A percentile compares a stretch with the other conserved stretches of the same genome.
Evolutionary conservation across 2,329 filamentous ascomycete genomes (phyloP).

Genomic region (Scytalidium lignicola): DNA sequence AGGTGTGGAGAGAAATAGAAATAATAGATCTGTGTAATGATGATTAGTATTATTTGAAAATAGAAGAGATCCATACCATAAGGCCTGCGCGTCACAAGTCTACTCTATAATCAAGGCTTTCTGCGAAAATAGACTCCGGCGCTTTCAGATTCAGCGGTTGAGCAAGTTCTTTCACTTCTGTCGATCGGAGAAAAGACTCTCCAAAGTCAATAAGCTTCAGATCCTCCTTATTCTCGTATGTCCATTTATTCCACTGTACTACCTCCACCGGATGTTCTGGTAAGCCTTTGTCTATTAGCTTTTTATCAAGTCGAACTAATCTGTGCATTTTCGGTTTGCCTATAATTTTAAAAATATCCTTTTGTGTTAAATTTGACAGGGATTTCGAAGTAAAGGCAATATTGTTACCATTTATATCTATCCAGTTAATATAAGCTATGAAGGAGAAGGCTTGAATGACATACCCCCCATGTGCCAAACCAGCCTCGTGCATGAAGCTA

Average conservation of each 20-base stretch:
- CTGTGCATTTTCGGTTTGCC: slow-evolving; percentile 4
- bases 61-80: slow-evolving; percentile 5
- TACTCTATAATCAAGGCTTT: slow-evolving; percentile 17
- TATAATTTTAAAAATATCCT: slow-evolving; percentile 11
- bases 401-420: slow-evolving; percentile 26
- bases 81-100: slow-evolving; percentile 21
- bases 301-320: slow-evolving; percentile 6
- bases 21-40: slow-evolving; percentile 11
- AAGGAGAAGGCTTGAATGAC: slow-evolving; percentile 9
- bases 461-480: slow-evolving; percentile 26
- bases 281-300: slow-evolving; percentile 6
- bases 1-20: slow-evolving; percentile 6
- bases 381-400: slow-evolving; percentile 20
- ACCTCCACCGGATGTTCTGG: slow-evolving; percentile 15
- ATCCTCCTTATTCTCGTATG: slow-evolving; percentile 22
- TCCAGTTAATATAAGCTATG: not conserved
- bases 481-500: slow-evolving; percentile 22
- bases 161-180: slow-evolving; percentile 13
- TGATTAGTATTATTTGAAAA: not conserved
- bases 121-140: slow-evolving; percentile 22
- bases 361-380: slow-evolving; percentile 8
- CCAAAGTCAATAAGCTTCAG: slow-evolving; percentile 23
- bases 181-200: slow-evolving; percentile 13
- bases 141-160: slow-evolving; percentile 14
- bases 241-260: slow-evolving; percentile 14